Evolutionary conservation across 139 green algal species (phyloP), one percentile per base, ranked within the genome.

Genomic region (Raphidocelis subcapitata): DNA sequence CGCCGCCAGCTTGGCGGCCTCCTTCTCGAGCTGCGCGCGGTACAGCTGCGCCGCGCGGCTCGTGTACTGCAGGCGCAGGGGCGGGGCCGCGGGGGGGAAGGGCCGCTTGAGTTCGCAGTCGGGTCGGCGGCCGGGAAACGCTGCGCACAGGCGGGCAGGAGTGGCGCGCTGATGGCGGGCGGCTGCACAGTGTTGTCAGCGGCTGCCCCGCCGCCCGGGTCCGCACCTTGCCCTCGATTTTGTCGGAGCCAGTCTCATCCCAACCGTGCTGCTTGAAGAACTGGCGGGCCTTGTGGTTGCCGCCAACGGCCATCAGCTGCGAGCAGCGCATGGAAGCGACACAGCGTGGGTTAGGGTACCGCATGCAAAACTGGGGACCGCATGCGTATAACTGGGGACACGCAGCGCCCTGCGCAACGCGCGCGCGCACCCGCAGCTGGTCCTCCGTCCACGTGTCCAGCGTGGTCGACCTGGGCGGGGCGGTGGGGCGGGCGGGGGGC

Each of bases 231-330:
- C 84, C 67, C 84, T 97, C 90, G 57, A 98, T 98, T 76, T 98
- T 98, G 81, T 98, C 95, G 33, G 88, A 84, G 47, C 88, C 90
- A 12, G 85, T 28, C 65, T 92, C 87, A n/a, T 90, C 87, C 92
- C 94, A 99, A 1, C 96, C 96, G 82, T 99, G 95, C 83, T 99
- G 92, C 81, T 97, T 97, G 87, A 99, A 99, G 77, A 97, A 99
- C 35, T 87, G 85, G 21, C 92, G 81, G 0, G 90, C 96, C 0
- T 90, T 79, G 37, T 86, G 77, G 77, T 99, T 99, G 51, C 96
- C 96, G 5, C 91, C 92, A 29, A 92, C 84, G 2, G 85, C 84
- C 85, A 95, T 93, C 36, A 97, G 78, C 86, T 92, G 87, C 71
- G 49, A 23, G 64, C 23, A 69, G 37, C 2, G 41, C 41, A 8